Evolutionary conservation across 2,329 filamentous ascomycete genomes (phyloP), one percentile per base, ranked within the genome.

Genomic region (Bipolaris oryzae): DNA sequence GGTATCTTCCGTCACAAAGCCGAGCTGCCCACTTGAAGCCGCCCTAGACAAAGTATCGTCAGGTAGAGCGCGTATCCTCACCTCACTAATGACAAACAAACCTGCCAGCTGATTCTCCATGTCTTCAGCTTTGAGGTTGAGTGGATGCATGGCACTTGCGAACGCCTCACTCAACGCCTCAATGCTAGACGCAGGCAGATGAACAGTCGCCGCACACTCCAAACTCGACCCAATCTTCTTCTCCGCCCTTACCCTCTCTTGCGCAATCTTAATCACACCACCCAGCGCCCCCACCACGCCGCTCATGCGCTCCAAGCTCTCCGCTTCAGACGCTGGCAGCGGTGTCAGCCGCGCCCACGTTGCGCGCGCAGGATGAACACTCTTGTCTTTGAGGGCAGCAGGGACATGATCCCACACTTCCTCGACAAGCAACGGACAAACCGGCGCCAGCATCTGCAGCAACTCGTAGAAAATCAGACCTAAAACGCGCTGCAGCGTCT

Each of bases 401-500:
- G 93, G 91, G 3, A 88, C 84, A 74, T 92, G 85, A 51, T 89
- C 87, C 91, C 91, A 96, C 1, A 89, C 89, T 77, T 98, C 94
- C 71, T 96, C 91, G 0, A 97, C 89, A 3, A 98, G 83, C 37
- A 93, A 75, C 0, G 94, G 94, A 9, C 89, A 89, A 53, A 96
- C 84, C 1, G 94, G 92, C 2, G 86, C 88, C 28, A 98, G 81
- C 83, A 96, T 91, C 51, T 88, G 84, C 59, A 93, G 79, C 16
- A 97, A 80, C 34, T 91, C 87, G 5, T 85, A 78, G 58, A 94
- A 87, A 52, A 97, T 85, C 25, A 82, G 73, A 44, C 80, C 81
- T 7, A 88, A 75, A 1, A 85, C 82, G 5, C 78, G 81, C 64
- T 89, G 86, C 1, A 84, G 83, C 20, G 80, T 79, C 23, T 79